phyloP scores from a whole-genome alignment of 768 basidiomycete species.

The Leucocoprinus leucothites region DNA sequence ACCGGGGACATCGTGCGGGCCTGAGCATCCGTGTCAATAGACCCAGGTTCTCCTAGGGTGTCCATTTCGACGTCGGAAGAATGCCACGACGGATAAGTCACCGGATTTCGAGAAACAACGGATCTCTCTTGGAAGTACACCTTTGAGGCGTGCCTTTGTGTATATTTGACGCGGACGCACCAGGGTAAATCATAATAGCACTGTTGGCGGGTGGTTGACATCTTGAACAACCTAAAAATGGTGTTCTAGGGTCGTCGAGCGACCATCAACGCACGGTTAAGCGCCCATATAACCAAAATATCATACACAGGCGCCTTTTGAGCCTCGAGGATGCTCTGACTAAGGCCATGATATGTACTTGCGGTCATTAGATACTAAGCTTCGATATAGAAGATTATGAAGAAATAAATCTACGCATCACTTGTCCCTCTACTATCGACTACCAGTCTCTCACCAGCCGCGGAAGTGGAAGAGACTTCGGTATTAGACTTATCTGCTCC shows the following conservation, averaged over 20 bases:
- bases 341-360: background rate
- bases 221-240: background rate
- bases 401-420: no score
- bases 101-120: background rate
- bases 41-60: background rate
- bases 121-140: background rate
- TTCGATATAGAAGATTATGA: no score
- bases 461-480: background rate
- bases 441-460: background rate
- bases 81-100: background rate
- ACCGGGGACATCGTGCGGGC: background rate
- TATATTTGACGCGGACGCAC: conserved; percentile 1
- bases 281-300: background rate
- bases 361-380: no score
- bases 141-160: background rate
- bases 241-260: background rate
- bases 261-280: background rate
- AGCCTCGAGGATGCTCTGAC: background rate
- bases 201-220: background rate
- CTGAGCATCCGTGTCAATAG: background rate
- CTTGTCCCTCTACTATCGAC: background rate
- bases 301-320: no score
- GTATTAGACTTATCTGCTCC: conserved; percentile 25
- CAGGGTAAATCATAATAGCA: background rate
- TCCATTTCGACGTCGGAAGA: background rate